These are phyloP conservation scores for Rhizophora mangle DNA, from an alignment of 345 rosid genomes.

Conservation along the genomic window DNA sequence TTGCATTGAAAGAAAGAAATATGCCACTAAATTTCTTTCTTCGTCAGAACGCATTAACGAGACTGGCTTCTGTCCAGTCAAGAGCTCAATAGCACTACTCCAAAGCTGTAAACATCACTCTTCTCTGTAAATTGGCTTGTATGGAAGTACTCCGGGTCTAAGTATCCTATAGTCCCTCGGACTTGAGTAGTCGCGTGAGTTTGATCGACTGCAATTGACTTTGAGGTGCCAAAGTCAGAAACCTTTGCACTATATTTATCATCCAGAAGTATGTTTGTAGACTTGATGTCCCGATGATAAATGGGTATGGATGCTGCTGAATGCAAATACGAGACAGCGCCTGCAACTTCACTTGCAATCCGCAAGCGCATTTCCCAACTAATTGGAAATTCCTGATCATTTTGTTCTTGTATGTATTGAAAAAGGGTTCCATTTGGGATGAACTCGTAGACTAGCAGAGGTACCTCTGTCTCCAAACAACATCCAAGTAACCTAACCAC, in stretches of 20 bases:
- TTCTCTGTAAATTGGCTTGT: not conserved
- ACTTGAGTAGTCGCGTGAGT: constrained; percentile 4
- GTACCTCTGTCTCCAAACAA: too few relatives aligned
- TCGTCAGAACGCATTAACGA: not conserved
- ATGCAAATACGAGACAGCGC: too few relatives aligned
- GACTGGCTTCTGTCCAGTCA: not conserved
- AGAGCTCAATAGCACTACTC: not conserved
- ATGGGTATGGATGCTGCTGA: not conserved
- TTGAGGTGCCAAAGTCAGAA: not conserved
- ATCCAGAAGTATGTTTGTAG: not conserved
- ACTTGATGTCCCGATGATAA: constrained; percentile 4
- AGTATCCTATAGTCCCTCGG: not conserved
- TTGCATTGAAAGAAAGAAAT: constrained; percentile 1
- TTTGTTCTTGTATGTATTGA: too few relatives aligned
- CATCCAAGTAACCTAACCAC: too few relatives aligned
- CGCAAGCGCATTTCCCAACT: too few relatives aligned
- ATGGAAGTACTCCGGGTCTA: constrained; percentile 6
- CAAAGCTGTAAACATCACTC: constrained; percentile 1
- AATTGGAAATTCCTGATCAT: too few relatives aligned
- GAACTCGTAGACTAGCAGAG: too few relatives aligned
- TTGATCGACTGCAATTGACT: not conserved
- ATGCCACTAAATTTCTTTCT: not conserved
- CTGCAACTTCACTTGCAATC: too few relatives aligned
- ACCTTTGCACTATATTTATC: constrained; percentile 2
- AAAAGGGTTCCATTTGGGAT: too few relatives aligned